Evolutionary conservation across 805 yeast species (phyloP), one percentile per base, ranked within the genome.

Genomic region (Wickerhamomyces bovis): DNA sequence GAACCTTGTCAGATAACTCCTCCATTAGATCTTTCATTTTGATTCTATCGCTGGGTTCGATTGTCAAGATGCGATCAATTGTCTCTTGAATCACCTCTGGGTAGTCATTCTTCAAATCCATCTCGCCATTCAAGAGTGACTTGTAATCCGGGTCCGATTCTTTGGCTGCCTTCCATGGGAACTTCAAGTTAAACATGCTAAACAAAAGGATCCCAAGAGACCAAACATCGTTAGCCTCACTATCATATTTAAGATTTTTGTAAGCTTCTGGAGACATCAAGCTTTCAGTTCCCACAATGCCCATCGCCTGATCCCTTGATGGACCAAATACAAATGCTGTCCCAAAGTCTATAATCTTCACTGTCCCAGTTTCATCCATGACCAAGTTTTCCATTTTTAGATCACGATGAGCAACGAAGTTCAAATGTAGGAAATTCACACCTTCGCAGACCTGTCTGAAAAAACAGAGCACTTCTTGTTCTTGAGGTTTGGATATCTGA

Each of bases 231-330:
- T 82, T 81, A 48, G 82, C 80, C 49, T 75, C 74, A 0, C 97
- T 96, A 31, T 80, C 80, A 61, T 89, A 89, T 33, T 80, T 78
- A 44, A 79, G 75, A 43, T 79, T 72, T 38, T 71, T 69, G n/a
- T 89, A 70, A 49, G 90, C 73, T 61, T 92, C 98, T 0, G 98
- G 98, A 0, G 97, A 90, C 46, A 89, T 70, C 58, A 92, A 86
- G 1, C 96, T 95, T 63, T 90, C 97, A 2, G 95, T 85, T 7
- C 99, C 98, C 10, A 89, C 95, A 11, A 89, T 74, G 2, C 98
- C 98, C 18, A 75, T 73, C 0, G 96, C 89, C 43, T 71, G 66
- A 8, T 80, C 76, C 19, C 77, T 72, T 41, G 73, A 72, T 6
- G 67, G 60, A 30, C 76, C 77, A 52, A 74, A 80, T 66, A 81